Percentiles rank a stretch among this genome's conserved stretches.
These are phyloP conservation scores for Fusarium udum DNA, from an alignment of 2,329 filamentous ascomycete genomes.

Conservation along the genomic window DNA sequence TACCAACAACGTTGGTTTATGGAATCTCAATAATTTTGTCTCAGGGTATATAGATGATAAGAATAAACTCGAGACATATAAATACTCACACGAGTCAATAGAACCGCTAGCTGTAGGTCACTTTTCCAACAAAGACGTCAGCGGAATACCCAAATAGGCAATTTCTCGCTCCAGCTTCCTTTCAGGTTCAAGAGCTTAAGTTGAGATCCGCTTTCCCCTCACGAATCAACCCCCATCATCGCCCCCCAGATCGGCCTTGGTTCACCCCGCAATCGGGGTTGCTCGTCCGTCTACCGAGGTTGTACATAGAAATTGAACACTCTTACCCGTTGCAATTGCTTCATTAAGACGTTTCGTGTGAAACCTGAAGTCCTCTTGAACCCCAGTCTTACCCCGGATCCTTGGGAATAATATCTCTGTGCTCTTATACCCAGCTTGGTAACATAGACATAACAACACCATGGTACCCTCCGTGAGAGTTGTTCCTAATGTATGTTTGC, in stretches of 20 bases:
- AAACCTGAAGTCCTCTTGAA: conserved; percentile 1
- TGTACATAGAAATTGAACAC: conserved; percentile 16
- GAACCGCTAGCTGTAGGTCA: background rate
- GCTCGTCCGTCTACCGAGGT: conserved; percentile 35
- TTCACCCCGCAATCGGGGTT: conserved; percentile 38
- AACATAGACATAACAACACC: conserved; percentile 11
- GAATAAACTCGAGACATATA: background rate
- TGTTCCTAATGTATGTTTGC: conserved; percentile 47
- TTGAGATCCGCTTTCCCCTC: conserved; percentile 36
- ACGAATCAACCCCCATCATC: conserved; percentile 26
- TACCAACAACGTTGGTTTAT: background rate
- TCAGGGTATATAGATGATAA: background rate
- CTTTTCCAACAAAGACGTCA: conserved; percentile 6
- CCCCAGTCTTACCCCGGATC: background rate
- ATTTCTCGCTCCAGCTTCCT: conserved; percentile 28
- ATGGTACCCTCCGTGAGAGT: conserved; percentile 47
- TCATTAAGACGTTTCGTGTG: conserved; percentile 1
- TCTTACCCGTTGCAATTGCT: conserved; percentile 23
- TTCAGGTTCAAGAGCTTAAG: conserved; percentile 7
- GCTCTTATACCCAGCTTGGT: background rate
- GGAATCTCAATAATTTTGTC: background rate
- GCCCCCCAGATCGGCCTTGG: conserved; percentile 25
- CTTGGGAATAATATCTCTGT: background rate
- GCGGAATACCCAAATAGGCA: conserved; percentile 15
- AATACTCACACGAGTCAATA: background rate